These are phyloP conservation scores for Pterocarpus santalinus DNA, from an alignment of 306 rosid species.

Conservation along the genomic window DNA sequence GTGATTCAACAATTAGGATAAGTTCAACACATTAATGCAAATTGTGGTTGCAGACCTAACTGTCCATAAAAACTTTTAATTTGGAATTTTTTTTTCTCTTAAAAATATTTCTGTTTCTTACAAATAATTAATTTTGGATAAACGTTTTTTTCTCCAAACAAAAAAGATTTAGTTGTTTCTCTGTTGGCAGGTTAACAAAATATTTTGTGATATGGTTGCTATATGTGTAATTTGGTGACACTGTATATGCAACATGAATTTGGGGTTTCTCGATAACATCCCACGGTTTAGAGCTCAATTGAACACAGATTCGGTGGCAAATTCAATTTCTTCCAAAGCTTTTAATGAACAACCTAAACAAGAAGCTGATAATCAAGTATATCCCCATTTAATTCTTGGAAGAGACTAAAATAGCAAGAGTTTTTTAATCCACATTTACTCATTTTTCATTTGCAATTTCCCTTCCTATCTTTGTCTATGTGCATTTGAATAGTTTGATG, in stretches of 20 bases:
- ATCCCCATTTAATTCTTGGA: slow-evolving; percentile 10
- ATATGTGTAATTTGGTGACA: slow-evolving; percentile 41
- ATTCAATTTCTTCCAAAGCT: slow-evolving; percentile 40
- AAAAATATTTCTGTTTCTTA: background rate
- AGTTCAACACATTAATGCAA: background rate
- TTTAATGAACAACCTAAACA: slow-evolving; percentile 45
- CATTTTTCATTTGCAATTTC: background rate
- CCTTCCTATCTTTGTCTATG: too few species aligned
- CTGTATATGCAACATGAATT: slow-evolving; percentile 55
- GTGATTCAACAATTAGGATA: background rate
- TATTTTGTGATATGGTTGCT: slow-evolving; percentile 39
- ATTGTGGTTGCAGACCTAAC: background rate
- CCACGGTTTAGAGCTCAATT: slow-evolving; percentile 61
- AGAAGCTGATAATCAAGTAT: slow-evolving; percentile 33
- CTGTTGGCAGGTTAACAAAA: slow-evolving; percentile 41
- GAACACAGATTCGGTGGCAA: slow-evolving; percentile 48
- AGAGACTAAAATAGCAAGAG: background rate
- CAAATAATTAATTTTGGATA: background rate
- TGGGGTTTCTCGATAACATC: slow-evolving; percentile 57
- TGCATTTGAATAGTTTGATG: background rate
- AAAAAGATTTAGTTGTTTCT: slow-evolving; percentile 16
- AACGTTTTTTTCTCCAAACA: background rate
- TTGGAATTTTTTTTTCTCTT: background rate
- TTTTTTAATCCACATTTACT: background rate
- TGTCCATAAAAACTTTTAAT: background rate